A percentile compares a stretch with the other conserved stretches of the same genome.
Conservation (phyloP, 1,284 basidiomycete species). For the Ustilago hordei region DNA sequence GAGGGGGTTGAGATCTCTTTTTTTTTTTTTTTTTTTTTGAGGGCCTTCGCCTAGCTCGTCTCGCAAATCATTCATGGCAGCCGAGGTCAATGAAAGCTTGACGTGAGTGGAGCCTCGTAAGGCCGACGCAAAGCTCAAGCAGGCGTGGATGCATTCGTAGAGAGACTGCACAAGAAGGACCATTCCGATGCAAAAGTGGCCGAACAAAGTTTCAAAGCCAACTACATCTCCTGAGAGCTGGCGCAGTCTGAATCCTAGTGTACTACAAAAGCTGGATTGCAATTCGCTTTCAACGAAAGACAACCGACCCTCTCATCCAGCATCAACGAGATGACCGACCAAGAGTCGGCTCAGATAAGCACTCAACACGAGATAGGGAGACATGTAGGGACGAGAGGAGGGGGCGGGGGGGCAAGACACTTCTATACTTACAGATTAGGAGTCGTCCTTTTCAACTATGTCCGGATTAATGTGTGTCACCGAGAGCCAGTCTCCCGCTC, state of each 20-base stretch:
- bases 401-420: neutral
- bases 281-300: neutral
- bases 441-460: neutral
- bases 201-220: neutral
- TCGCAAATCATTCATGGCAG: neutral
- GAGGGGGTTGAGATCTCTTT: neutral
- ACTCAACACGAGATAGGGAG: neutral
- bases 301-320: neutral
- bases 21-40: neutral
- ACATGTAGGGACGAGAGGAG: neutral
- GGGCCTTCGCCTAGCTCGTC: neutral
- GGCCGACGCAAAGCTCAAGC: neutral
- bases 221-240: neutral
- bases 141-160: neutral
- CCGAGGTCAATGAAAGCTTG: neutral
- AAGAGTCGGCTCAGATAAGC: neutral
- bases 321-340: neutral
- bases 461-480: neutral
- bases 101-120: neutral
- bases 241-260: neutral
- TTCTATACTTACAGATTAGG: neutral
- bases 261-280: neutral
- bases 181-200: neutral
- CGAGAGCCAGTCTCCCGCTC: neutral
- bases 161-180: neutral